These are phyloP conservation scores for Apiosordaria backusii DNA, from an alignment of 495 filamentous ascomycete species.

Conservation along the genomic window DNA sequence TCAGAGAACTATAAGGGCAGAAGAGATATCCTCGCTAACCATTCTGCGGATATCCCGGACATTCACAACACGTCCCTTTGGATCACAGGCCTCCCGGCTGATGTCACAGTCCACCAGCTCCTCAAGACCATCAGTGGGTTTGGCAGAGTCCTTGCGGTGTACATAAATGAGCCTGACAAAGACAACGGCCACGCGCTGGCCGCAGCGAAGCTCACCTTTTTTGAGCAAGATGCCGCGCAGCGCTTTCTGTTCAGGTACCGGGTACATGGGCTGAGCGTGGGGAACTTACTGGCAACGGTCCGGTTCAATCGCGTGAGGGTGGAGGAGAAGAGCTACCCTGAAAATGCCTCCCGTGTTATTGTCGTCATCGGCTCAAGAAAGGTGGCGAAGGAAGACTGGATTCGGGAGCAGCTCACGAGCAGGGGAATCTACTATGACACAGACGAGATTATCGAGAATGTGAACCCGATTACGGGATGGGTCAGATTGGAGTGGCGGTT, in stretches of 20 bases:
- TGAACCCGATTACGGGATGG: too few species aligned
- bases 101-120: conserved; percentile 24
- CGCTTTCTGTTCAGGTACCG: neutral
- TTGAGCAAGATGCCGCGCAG: conserved; percentile 21
- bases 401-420: too few species aligned
- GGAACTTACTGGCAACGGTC: neutral
- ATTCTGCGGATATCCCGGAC: conserved; percentile 29
- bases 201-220: conserved; percentile 40
- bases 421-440: too few species aligned
- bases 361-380: neutral
- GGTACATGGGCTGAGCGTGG: too few species aligned
- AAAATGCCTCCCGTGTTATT: neutral
- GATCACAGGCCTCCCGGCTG: conserved; percentile 30
- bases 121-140: conserved; percentile 26
- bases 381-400: neutral
- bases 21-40: conserved; percentile 14
- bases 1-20: too few species aligned
- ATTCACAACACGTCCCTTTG: conserved; percentile 35
- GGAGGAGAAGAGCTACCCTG: neutral
- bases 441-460: too few species aligned
- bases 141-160: conserved; percentile 33
- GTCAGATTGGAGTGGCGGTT: neutral
- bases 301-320: neutral
- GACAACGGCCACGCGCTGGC: conserved; percentile 13
- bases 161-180: conserved; percentile 27